These are phyloP conservation scores for Peniophora sp. DNA, from an alignment of 1,284 basidiomycete genomes.

Conservation along the genomic window DNA sequence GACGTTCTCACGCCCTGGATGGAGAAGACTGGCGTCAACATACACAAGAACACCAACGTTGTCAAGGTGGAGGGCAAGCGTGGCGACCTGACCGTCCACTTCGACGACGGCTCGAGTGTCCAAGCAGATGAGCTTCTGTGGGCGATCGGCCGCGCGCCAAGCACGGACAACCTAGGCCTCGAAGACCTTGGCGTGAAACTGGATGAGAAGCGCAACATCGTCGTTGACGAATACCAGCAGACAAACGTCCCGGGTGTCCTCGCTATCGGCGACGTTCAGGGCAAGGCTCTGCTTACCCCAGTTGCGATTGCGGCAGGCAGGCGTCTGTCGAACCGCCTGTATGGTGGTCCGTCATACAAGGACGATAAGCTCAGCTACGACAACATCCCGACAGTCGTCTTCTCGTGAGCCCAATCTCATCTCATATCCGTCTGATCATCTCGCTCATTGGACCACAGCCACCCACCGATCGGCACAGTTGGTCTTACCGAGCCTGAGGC, in stretches of 20 bases:
- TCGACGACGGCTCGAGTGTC: conserved; percentile 64
- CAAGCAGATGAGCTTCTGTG: conserved; percentile 89
- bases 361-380: conserved; percentile 85
- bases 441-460: conserved; percentile 37
- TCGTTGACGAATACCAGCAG: conserved; percentile 90
- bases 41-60: conserved; percentile 80
- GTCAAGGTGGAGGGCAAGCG: conserved; percentile 70
- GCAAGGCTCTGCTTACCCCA: conserved; percentile 91
- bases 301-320: conserved; percentile 97
- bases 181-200: conserved; percentile 74
- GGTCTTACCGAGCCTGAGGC: conserved; percentile 91
- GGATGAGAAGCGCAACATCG: conserved; percentile 73
- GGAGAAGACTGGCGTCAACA: conserved; percentile 82
- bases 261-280: conserved; percentile 88
- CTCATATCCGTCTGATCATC: conserved; percentile 3
- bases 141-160: conserved; percentile 89
- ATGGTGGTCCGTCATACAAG: conserved; percentile 80
- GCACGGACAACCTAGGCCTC: conserved; percentile 75
- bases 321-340: conserved; percentile 83
- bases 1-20: conserved; percentile 92
- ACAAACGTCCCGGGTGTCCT: conserved; percentile 68
- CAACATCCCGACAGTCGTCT: conserved; percentile 91
- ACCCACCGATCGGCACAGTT: conserved; percentile 89
- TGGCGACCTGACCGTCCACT: conserved; percentile 63
- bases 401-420: conserved; percentile 60